A percentile compares a stretch with the other conserved stretches of the same genome.
Evolutionary conservation across 306 rosid genomes (phyloP).

Genomic region (Castanea mollissima): DNA sequence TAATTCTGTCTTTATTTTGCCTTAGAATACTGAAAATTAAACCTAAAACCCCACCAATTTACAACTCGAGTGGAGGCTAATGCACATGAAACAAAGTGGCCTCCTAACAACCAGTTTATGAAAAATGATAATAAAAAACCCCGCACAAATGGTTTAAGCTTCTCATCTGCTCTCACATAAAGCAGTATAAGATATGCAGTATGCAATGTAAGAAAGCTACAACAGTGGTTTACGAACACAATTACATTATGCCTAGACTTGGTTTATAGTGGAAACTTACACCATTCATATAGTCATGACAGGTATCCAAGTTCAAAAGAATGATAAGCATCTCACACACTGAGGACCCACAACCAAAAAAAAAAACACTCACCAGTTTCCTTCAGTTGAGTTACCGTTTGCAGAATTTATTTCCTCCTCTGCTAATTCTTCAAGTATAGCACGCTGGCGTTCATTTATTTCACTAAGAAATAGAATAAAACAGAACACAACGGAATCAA

Average conservation of each 20-base stretch:
- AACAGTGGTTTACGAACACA: neutral
- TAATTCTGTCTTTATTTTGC: neutral
- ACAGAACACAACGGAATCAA: constrained; percentile 29
- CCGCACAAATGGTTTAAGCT: neutral
- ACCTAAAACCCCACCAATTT: neutral
- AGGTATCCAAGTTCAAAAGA: constrained; percentile 18
- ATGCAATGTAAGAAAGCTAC: neutral
- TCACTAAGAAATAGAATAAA: constrained; percentile 38
- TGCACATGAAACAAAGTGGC: neutral
- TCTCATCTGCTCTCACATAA: neutral
- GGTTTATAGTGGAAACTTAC: neutral
- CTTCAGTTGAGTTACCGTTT: constrained; percentile 42
- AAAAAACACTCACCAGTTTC: constrained; percentile 56
- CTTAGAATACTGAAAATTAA: neutral
- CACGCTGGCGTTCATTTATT: constrained; percentile 77
- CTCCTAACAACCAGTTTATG: neutral
- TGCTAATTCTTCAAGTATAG: constrained; percentile 82
- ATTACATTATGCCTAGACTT: neutral
- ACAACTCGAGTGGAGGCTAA: neutral
- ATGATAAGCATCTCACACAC: constrained; percentile 2
- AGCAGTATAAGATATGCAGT: neutral
- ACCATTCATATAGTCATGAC: constrained; percentile 5
- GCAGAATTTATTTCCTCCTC: constrained; percentile 72
- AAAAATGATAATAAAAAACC: neutral
- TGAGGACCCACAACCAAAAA: constrained; percentile 1